These are phyloP conservation scores for Blastomyces percursus DNA, from an alignment of 2,329 filamentous ascomycete genomes.

Conservation along the genomic window DNA sequence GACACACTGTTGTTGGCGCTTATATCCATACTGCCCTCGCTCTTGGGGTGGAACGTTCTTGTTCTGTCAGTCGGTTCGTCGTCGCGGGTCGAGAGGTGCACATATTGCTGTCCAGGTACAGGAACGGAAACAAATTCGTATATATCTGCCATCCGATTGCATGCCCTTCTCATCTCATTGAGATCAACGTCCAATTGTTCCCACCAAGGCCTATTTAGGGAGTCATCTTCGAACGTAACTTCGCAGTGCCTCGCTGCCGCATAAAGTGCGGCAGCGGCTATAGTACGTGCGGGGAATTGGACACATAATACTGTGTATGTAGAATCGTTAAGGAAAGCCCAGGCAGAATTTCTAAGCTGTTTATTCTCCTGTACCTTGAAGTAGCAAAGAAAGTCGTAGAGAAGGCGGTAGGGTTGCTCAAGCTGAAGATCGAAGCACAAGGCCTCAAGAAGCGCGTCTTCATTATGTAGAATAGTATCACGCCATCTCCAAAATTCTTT, in stretches of 20 bases:
- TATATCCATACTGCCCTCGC: constrained; percentile 19
- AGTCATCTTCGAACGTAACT: constrained; percentile 61
- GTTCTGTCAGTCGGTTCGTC: constrained; percentile 28
- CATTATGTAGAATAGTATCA: constrained; percentile 82
- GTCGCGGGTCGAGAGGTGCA: constrained; percentile 26
- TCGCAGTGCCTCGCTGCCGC: constrained; percentile 68
- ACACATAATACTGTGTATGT: constrained; percentile 76
- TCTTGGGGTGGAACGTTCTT: constrained; percentile 20
- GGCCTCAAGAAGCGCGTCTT: constrained; percentile 82
- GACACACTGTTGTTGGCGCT: constrained; percentile 7
- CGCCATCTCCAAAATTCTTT: constrained; percentile 99
- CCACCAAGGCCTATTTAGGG: constrained; percentile 78
- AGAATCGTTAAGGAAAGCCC: constrained; percentile 90
- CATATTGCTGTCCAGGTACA: constrained; percentile 35
- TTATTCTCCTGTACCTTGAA: constrained; percentile 70
- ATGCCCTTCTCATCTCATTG: constrained; percentile 58
- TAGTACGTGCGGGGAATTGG: constrained; percentile 64
- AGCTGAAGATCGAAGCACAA: constrained; percentile 91
- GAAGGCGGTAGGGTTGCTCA: constrained; percentile 72
- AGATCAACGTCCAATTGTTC: constrained; percentile 61
- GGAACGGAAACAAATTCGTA: constrained; percentile 37
- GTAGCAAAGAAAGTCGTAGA: constrained; percentile 69
- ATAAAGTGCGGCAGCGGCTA: constrained; percentile 78
- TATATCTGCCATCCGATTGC: constrained; percentile 58
- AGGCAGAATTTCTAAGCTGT: constrained; percentile 69